Evolutionary conservation across 306 rosid genomes (phyloP).

Genomic region (Rosa persica): DNA sequence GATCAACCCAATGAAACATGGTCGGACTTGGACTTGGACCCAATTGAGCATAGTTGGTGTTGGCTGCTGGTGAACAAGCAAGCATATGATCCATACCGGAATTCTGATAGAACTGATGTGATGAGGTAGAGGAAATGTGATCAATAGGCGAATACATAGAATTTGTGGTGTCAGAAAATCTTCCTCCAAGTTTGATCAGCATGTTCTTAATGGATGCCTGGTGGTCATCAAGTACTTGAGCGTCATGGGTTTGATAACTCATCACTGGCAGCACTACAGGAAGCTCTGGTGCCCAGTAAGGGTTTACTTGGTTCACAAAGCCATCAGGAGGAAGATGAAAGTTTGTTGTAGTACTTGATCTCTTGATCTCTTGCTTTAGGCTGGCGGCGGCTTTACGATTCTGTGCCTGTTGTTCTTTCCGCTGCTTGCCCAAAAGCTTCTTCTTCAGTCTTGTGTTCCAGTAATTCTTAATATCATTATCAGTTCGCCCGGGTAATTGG

Average conservation of each 20-base stretch:
- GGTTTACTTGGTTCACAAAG: conserved; percentile 26
- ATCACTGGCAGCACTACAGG: conserved; percentile 31
- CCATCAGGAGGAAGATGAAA: neutral
- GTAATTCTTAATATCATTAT: conserved; percentile 92
- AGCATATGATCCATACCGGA: conserved; percentile 21
- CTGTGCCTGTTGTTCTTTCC: conserved; percentile 49
- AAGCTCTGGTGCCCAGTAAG: conserved; percentile 42
- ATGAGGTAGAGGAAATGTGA: conserved; percentile 17
- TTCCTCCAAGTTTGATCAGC: conserved; percentile 50
- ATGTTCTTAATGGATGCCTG: conserved; percentile 43
- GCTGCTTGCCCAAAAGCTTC: conserved; percentile 80
- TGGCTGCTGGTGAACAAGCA: conserved; percentile 14
- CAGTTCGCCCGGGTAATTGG: conserved; percentile 91
- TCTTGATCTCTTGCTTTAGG: conserved; percentile 52
- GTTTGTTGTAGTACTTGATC: conserved; percentile 11
- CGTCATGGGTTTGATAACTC: conserved; percentile 32
- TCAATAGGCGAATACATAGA: conserved; percentile 26
- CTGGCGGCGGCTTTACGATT: conserved; percentile 38
- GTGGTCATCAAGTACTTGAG: conserved; percentile 4
- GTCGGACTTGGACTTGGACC: conserved; percentile 10
- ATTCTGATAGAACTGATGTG: conserved; percentile 28
- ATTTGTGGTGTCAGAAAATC: conserved; percentile 25
- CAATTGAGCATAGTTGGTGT: conserved; percentile 23
- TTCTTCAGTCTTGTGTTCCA: conserved; percentile 98
- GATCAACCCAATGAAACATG: conserved; percentile 42